Evolutionary conservation across 139 green algal genomes (phyloP).

Genomic region (Gonium pectorale): DNA sequence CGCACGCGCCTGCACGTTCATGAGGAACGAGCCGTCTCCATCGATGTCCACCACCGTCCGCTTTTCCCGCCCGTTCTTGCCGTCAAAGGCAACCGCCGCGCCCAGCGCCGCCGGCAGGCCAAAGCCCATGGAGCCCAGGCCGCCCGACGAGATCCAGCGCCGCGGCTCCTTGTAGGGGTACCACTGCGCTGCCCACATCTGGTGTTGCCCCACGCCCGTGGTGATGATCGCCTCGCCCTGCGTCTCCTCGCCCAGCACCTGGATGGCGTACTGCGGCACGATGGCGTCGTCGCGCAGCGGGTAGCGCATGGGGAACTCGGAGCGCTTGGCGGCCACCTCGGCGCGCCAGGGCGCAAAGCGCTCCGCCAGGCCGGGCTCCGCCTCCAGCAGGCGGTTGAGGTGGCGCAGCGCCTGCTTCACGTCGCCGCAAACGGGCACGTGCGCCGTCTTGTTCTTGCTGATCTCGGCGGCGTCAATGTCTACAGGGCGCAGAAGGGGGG

Average conservation of each 20-base stretch:
- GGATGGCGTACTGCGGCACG: slow-evolving; percentile 95
- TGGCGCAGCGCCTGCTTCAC: slow-evolving; percentile 77
- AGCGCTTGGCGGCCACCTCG: slow-evolving; percentile 75
- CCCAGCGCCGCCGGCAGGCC: slow-evolving; percentile 96
- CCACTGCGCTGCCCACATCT: slow-evolving; percentile 99
- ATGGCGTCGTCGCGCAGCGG: slow-evolving; percentile 91
- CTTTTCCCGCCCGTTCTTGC: slow-evolving; percentile 64
- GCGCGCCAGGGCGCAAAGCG: slow-evolving; percentile 70
- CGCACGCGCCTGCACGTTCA: slow-evolving; percentile 88
- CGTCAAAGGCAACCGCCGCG: slow-evolving; percentile 90
- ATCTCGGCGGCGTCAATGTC: slow-evolving; percentile 99
- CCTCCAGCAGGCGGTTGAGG: slow-evolving; percentile 77
- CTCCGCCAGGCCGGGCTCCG: slow-evolving; percentile 40
- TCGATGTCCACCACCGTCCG: slow-evolving; percentile 96
- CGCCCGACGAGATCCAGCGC: slow-evolving; percentile 78
- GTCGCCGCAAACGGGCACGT: slow-evolving; percentile 90
- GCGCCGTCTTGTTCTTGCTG: slow-evolving; percentile 98
- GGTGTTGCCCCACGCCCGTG: slow-evolving; percentile 98
- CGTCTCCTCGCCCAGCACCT: slow-evolving; percentile 92
- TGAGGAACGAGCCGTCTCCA: slow-evolving; percentile 97
- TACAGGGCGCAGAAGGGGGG: neutral
- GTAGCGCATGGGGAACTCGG: slow-evolving; percentile 90
- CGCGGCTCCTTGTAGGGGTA: slow-evolving; percentile 88
- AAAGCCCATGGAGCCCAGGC: slow-evolving; percentile 99
- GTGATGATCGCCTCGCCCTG: slow-evolving; percentile 96